Percentiles rank a stretch among this genome's conserved stretches.
phyloP scores from a whole-genome alignment of 495 filamentous ascomycete species.

The Xylaria intraflava region DNA sequence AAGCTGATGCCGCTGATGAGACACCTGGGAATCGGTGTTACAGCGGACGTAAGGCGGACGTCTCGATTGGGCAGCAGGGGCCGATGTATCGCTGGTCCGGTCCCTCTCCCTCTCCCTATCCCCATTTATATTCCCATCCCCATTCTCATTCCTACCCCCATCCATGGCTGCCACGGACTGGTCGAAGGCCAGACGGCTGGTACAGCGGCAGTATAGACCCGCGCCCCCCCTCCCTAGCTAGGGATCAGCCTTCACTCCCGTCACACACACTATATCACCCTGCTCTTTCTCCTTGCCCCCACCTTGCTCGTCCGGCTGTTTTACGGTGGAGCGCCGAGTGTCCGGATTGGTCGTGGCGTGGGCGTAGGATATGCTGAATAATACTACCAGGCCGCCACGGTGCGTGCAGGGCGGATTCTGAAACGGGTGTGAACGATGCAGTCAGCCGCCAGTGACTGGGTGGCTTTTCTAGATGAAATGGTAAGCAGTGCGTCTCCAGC shows the following conservation, averaged over 20 bases:
- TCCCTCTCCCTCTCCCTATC: background rate
- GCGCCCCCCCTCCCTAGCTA: background rate
- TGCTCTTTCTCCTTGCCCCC: background rate
- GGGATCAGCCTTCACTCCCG: background rate
- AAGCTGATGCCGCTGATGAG: conserved; percentile 24
- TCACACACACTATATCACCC: background rate
- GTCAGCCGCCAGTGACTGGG: too few relatives aligned
- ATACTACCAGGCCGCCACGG: conserved; percentile 3
- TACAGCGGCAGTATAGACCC: background rate
- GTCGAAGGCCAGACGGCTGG: background rate
- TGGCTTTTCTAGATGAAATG: too few relatives aligned
- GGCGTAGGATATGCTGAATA: conserved; percentile 1
- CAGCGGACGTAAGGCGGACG: conserved; percentile 30
- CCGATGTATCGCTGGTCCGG: conserved; percentile 5
- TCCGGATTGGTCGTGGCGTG: background rate
- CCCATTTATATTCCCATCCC: background rate
- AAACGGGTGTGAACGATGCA: background rate
- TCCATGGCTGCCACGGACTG: background rate
- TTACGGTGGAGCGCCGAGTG: too few relatives aligned
- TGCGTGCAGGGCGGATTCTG: background rate
- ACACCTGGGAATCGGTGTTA: conserved; percentile 20
- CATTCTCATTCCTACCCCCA: background rate
- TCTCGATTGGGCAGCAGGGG: conserved; percentile 43
- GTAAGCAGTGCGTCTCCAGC: conserved; percentile 1
- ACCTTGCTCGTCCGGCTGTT: background rate